Conservation (phyloP, 2,329 filamentous ascomycete species). For the Fusarium sp. region DNA sequence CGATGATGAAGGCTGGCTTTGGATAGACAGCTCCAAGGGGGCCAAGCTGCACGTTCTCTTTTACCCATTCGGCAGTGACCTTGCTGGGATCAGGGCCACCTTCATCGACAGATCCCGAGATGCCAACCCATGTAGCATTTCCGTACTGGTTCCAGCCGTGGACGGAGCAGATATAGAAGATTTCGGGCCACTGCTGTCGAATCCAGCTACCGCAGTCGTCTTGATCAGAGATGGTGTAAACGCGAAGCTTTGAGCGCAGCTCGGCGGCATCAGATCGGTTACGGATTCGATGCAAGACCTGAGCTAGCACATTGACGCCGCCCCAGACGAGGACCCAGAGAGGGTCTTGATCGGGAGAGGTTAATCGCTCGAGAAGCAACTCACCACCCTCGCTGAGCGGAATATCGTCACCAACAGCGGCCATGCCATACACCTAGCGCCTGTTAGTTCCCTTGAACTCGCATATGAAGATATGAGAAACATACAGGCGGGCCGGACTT, state of each 20-base stretch:
- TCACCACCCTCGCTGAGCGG: constrained; percentile 53
- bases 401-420: constrained; percentile 22
- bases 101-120: constrained; percentile 54
- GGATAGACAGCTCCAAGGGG: constrained; percentile 58
- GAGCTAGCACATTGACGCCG: constrained; percentile 63
- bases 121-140: constrained; percentile 66
- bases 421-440: constrained; percentile 41
- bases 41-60: constrained; percentile 63
- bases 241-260: constrained; percentile 57
- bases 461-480: background rate
- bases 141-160: constrained; percentile 68
- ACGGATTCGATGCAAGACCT: constrained; percentile 50
- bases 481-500: constrained; percentile 45
- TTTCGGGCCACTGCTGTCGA: constrained; percentile 61
- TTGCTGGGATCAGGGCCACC: constrained; percentile 56
- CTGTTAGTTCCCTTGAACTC: background rate
- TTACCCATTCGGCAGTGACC: constrained; percentile 63
- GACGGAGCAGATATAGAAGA: constrained; percentile 67
- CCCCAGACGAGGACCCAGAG: constrained; percentile 67
- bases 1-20: constrained; percentile 61
- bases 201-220: constrained; percentile 68
- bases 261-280: constrained; percentile 47
- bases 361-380: constrained; percentile 52
- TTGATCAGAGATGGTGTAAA: constrained; percentile 70
- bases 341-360: constrained; percentile 46